A percentile compares a stretch with the other conserved stretches of the same genome.
Conservation (phyloP, 768 basidiomycete genomes). For the Lactarius evosmus region DNA sequence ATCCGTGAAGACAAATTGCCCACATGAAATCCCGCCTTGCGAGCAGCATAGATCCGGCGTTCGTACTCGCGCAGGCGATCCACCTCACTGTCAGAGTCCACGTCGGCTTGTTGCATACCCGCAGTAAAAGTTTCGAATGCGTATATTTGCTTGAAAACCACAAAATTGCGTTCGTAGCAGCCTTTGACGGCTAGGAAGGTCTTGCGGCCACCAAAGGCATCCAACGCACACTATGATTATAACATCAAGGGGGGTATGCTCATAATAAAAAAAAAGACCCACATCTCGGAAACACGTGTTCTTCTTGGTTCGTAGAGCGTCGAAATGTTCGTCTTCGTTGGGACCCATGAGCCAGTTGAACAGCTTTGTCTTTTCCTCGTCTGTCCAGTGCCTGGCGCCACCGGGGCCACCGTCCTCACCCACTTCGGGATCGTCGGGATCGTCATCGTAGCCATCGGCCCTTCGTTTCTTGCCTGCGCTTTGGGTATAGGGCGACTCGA, state of each 20-base stretch:
- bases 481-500: conserved; percentile 23
- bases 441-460: conserved; percentile 26
- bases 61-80: conserved; percentile 72
- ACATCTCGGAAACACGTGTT: conserved; percentile 83
- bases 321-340: conserved; percentile 74
- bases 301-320: conserved; percentile 71
- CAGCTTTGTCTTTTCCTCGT: conserved; percentile 74
- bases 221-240: conserved; percentile 59
- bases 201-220: conserved; percentile 73
- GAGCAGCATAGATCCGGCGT: conserved; percentile 61
- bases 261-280: conserved; percentile 11
- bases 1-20: conserved; percentile 71
- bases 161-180: conserved; percentile 82
- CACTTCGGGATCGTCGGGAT: conserved; percentile 28
- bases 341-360: conserved; percentile 77
- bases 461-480: conserved; percentile 24
- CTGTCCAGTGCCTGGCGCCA: conserved; percentile 85
- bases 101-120: conserved; percentile 37
- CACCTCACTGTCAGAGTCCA: conserved; percentile 49
- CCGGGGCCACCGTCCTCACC: conserved; percentile 29
- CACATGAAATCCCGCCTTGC: conserved; percentile 63
- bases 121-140: conserved; percentile 57
- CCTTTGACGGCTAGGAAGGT: conserved; percentile 83
- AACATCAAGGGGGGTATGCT: background rate
- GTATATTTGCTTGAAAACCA: conserved; percentile 80